phyloP scores from a whole-genome alignment of 139 green algal genomes.

The Astrephomene gubernaculifera region DNA sequence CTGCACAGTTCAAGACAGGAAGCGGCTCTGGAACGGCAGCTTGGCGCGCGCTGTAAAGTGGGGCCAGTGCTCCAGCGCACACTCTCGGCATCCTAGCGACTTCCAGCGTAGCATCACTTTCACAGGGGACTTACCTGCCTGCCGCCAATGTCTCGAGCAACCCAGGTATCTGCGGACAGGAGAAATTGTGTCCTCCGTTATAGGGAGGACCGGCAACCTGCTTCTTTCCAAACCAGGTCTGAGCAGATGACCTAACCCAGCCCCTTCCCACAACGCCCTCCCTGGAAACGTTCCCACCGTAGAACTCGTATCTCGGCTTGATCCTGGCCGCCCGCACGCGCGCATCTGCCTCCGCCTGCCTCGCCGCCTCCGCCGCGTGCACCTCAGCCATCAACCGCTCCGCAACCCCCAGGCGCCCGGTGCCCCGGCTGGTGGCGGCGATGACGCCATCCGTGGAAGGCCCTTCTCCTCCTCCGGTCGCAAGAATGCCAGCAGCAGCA shows the following conservation, averaged over 20 bases:
- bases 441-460: too few relatives aligned
- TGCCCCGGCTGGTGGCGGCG: neutral
- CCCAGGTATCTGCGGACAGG: conserved; percentile 11
- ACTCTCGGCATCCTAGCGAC: too few relatives aligned
- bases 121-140: neutral
- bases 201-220: too few relatives aligned
- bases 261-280: neutral
- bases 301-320: conserved; percentile 22
- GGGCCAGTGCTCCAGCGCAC: too few relatives aligned
- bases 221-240: too few relatives aligned
- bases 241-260: too few relatives aligned
- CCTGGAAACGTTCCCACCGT: neutral
- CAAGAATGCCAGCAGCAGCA: neutral
- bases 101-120: too few relatives aligned
- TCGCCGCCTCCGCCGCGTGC: neutral
- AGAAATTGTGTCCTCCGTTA: neutral
- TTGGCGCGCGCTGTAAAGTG: too few relatives aligned
- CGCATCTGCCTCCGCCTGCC: neutral
- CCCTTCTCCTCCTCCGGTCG: too few relatives aligned
- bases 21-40: too few relatives aligned
- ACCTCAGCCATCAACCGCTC: neutral
- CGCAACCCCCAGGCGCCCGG: neutral
- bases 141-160: neutral
- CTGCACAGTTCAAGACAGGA: neutral
- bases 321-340: neutral